Evolutionary conservation across 805 yeast species (phyloP).

Genomic region (Sugiyamaella chiloensis): DNA sequence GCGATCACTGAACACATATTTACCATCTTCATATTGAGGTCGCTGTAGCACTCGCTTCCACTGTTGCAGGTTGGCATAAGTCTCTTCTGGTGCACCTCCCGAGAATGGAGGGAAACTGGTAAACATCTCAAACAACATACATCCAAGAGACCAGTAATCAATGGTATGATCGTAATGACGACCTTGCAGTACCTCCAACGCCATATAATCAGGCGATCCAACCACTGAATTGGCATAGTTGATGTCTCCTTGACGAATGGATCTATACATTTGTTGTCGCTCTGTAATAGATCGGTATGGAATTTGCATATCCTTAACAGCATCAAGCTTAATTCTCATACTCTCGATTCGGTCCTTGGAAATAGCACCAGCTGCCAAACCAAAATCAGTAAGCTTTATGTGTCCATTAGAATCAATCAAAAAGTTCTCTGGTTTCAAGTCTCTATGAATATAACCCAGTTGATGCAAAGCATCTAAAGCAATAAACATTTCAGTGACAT

Average conservation of each 20-base stretch:
- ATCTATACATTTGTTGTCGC: constrained; percentile 80
- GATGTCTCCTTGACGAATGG: constrained; percentile 65
- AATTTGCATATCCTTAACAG: constrained; percentile 72
- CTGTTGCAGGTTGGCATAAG: constrained; percentile 86
- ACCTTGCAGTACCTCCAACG: constrained; percentile 93
- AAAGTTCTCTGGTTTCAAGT: constrained; percentile 92
- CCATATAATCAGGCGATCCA: constrained; percentile 99
- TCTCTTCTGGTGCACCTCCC: constrained; percentile 90
- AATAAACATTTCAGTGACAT: constrained; percentile 93
- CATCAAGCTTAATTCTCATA: constrained; percentile 64
- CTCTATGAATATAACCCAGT: constrained; percentile 95
- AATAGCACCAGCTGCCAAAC: constrained; percentile 94
- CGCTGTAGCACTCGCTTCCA: constrained; percentile 88
- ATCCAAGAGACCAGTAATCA: constrained; percentile 98
- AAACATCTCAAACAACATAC: constrained; percentile 92
- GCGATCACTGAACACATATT: constrained; percentile 90
- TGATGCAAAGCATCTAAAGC: constrained; percentile 92
- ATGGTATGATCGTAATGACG: constrained; percentile 91
- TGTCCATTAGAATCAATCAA: constrained; percentile 88
- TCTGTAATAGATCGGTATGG: constrained; percentile 75
- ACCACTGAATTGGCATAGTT: constrained; percentile 93
- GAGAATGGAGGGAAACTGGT: constrained; percentile 98
- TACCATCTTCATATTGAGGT: constrained; percentile 88
- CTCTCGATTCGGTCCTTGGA: constrained; percentile 90
- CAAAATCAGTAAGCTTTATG: constrained; percentile 92